These are phyloP conservation scores for Thraustochytrium striatum DNA, from an alignment of 352 stramenopile species.

Conservation along the genomic window DNA sequence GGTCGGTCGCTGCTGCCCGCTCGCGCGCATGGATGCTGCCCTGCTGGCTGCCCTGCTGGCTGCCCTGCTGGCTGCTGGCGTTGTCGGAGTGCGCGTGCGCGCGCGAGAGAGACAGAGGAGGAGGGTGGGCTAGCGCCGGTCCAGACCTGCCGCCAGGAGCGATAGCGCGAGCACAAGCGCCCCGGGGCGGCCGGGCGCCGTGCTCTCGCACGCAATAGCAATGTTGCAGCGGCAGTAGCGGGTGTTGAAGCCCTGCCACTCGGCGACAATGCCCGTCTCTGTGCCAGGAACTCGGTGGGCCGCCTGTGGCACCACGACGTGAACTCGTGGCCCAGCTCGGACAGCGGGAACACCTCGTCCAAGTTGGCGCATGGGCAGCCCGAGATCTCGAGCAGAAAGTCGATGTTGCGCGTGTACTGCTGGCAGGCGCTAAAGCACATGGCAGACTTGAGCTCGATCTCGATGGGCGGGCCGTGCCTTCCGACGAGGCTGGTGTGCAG, in stretches of 20 bases:
- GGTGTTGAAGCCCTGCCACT: conserved; percentile 27
- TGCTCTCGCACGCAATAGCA: conserved; percentile 27
- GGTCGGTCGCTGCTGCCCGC: background rate
- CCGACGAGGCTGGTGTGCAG: conserved; percentile 21
- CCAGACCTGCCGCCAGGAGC: too few species aligned
- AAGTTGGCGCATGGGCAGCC: conserved; percentile 4
- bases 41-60: background rate
- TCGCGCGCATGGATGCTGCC: background rate
- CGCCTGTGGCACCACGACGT: conserved; percentile 13
- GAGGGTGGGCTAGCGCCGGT: too few species aligned
- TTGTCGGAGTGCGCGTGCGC: too few species aligned
- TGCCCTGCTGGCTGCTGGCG: too few species aligned
- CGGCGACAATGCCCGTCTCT: conserved; percentile 15
- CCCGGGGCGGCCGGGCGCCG: background rate
- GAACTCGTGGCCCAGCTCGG: background rate
- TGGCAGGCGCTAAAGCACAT: conserved; percentile 31
- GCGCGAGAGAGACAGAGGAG: too few species aligned
- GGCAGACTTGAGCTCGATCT: conserved; percentile 34
- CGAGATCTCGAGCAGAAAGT: conserved; percentile 30
- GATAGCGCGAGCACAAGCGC: background rate
- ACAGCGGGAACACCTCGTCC: conserved; percentile 33
- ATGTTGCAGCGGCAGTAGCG: conserved; percentile 31
- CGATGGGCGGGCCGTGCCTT: conserved; percentile 21
- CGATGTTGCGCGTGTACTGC: conserved; percentile 41
- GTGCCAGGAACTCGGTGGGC: conserved; percentile 2